These are phyloP conservation scores for Datisca glomerata DNA, from an alignment of 306 rosid species.

Conservation along the genomic window DNA sequence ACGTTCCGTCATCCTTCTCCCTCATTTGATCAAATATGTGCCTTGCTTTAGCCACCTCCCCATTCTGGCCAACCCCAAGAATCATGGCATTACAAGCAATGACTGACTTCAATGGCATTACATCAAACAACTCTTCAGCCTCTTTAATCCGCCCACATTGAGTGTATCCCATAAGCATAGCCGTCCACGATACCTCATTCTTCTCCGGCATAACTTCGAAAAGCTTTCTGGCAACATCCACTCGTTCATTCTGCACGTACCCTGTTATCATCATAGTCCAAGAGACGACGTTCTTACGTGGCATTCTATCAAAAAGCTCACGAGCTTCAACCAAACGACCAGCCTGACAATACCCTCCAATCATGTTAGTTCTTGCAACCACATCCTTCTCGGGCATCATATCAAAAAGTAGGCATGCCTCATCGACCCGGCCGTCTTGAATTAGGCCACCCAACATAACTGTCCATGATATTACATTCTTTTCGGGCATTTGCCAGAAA, in stretches of 20 bases:
- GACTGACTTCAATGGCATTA: constrained; percentile 16
- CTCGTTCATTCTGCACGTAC: constrained; percentile 21
- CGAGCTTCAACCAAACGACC: constrained; percentile 22
- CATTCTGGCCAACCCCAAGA: constrained; percentile 19
- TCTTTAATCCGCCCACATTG: constrained; percentile 22
- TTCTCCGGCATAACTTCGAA: constrained; percentile 29
- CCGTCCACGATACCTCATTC: constrained; percentile 27
- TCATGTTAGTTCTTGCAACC: constrained; percentile 14
- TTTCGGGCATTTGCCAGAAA: constrained; percentile 14
- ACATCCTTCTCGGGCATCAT: constrained; percentile 15
- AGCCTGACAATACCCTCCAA: constrained; percentile 15
- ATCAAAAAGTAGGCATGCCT: constrained; percentile 6
- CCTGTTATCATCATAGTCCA: constrained; percentile 34
- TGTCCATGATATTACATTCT: constrained; percentile 14
- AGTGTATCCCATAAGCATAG: constrained; percentile 30
- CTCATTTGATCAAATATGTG: constrained; percentile 15
- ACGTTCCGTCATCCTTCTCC: constrained; percentile 23
- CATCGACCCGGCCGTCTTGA: constrained; percentile 12
- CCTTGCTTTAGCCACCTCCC: constrained; percentile 17
- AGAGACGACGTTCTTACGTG: constrained; percentile 19
- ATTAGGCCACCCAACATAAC: constrained; percentile 15
- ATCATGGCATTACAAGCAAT: constrained; percentile 24
- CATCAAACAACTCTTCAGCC: constrained; percentile 19
- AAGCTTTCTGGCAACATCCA: constrained; percentile 22
- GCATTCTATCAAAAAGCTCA: constrained; percentile 21